These are phyloP conservation scores for Termitomyces eurrhizus DNA, from an alignment of 768 basidiomycete species.

Conservation along the genomic window DNA sequence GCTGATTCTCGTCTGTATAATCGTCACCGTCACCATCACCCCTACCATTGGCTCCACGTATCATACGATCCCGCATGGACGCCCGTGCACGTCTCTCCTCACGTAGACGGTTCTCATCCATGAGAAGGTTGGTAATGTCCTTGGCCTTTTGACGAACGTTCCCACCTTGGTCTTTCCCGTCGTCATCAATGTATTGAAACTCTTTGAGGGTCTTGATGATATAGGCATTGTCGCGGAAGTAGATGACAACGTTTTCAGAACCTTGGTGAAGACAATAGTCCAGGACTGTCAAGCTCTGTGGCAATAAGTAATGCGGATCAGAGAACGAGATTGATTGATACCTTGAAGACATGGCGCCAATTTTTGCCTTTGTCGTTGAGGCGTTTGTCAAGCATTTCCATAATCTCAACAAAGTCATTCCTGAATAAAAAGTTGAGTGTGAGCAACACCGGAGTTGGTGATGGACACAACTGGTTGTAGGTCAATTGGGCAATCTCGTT, in stretches of 20 bases:
- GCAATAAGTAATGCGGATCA: not conserved
- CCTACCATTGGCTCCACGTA: slow-evolving; percentile 49
- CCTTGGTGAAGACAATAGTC: slow-evolving; percentile 97
- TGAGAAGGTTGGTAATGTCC: slow-evolving; percentile 92
- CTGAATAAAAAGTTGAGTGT: slow-evolving; percentile 27
- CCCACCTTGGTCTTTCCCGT: slow-evolving; percentile 96
- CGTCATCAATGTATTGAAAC: slow-evolving; percentile 95
- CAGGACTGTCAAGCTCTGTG: slow-evolving; percentile 83
- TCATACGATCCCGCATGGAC: slow-evolving; percentile 93
- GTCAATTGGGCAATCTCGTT: slow-evolving; percentile 97
- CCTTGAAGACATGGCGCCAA: slow-evolving; percentile 99
- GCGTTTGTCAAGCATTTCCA: slow-evolving; percentile 99
- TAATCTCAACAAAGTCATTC: slow-evolving; percentile 97
- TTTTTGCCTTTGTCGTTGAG: slow-evolving; percentile 99
- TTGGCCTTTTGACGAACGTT: slow-evolving; percentile 98
- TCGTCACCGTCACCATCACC: slow-evolving; percentile 28
- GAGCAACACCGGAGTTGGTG: not conserved
- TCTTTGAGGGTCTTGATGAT: slow-evolving; percentile 99
- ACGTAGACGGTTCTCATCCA: slow-evolving; percentile 80
- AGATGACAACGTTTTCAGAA: slow-evolving; percentile 97
- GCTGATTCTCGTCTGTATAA: slow-evolving; percentile 43
- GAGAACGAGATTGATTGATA: slow-evolving; percentile 23
- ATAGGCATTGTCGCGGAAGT: slow-evolving; percentile 96
- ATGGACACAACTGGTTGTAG: slow-evolving; percentile 75
- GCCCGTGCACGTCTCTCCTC: slow-evolving; percentile 83